phyloP scores from a whole-genome alignment of 1,284 basidiomycete genomes.

The Apiotrichum montevideense region DNA sequence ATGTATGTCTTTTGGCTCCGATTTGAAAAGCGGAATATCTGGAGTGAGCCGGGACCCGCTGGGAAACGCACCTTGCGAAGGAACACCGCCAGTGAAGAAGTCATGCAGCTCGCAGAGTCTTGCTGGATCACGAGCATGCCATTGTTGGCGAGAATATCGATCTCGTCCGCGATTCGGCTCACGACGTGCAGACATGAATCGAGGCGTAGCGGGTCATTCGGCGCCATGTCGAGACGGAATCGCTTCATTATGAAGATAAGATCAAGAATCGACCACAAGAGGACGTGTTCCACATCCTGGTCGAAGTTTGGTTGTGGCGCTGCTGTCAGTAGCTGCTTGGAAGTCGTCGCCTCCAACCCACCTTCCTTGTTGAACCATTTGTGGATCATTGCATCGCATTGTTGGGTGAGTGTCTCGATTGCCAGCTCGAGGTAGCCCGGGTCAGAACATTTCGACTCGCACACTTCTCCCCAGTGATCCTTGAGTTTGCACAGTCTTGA shows the following conservation, averaged over 20 bases:
- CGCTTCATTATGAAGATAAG: slow-evolving; percentile 32
- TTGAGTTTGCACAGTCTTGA: slow-evolving; percentile 30
- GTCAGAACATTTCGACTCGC: slow-evolving; percentile 20
- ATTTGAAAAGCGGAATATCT: slow-evolving; percentile 28
- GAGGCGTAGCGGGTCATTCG: slow-evolving; percentile 20
- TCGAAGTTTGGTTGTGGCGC: slow-evolving; percentile 25
- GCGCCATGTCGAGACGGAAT: slow-evolving; percentile 20
- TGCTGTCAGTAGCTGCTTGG: neutral
- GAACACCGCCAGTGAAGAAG: slow-evolving; percentile 25
- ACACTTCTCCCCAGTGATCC: slow-evolving; percentile 33
- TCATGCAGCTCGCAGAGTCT: slow-evolving; percentile 34
- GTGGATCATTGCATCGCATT: slow-evolving; percentile 22
- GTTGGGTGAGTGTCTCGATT: slow-evolving; percentile 24
- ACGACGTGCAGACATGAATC: slow-evolving; percentile 26
- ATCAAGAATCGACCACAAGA: slow-evolving; percentile 32
- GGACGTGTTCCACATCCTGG: slow-evolving; percentile 27
- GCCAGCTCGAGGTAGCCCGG: slow-evolving; percentile 25
- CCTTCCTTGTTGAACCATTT: slow-evolving; percentile 30
- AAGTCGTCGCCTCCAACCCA: slow-evolving; percentile 7
- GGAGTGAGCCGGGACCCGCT: neutral
- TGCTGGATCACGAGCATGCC: slow-evolving; percentile 34
- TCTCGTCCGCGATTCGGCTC: slow-evolving; percentile 25
- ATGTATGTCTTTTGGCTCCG: slow-evolving; percentile 14
- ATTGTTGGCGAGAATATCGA: slow-evolving; percentile 25
- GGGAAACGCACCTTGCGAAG: slow-evolving; percentile 22